Evolutionary conservation across 2,329 filamentous ascomycete species (phyloP).

Genomic region (Claviceps humidiphila): DNA sequence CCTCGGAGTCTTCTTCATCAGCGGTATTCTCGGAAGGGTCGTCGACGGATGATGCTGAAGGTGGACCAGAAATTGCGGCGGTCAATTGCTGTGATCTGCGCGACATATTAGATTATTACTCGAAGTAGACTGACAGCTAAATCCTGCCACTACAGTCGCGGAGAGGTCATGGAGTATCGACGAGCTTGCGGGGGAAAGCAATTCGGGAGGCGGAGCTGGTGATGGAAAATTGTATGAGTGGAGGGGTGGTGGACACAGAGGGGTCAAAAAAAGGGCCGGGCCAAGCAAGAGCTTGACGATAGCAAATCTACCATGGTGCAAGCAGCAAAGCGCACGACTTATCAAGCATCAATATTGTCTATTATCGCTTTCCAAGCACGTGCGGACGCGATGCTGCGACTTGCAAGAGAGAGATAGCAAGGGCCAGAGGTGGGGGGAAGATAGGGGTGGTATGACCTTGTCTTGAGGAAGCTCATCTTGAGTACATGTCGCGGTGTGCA

Average conservation of each 20-base stretch:
- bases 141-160: slow-evolving; percentile 5
- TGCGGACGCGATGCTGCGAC: too few species aligned
- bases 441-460: slow-evolving; percentile 18
- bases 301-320: neutral
- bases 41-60: slow-evolving; percentile 67
- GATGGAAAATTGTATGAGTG: neutral
- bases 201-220: slow-evolving; percentile 1
- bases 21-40: slow-evolving; percentile 83
- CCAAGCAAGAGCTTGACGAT: neutral
- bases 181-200: neutral
- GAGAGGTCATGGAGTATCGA: slow-evolving; percentile 1
- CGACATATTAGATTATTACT: slow-evolving; percentile 2
- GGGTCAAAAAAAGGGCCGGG: neutral
- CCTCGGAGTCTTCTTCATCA: slow-evolving; percentile 96
- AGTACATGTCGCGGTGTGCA: slow-evolving; percentile 22
- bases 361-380: too few species aligned
- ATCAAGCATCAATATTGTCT: too few species aligned
- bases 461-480: slow-evolving; percentile 31
- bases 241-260: neutral
- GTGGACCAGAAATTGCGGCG: slow-evolving; percentile 54
- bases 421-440: neutral
- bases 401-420: neutral
- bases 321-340: neutral
- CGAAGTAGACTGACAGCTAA: slow-evolving; percentile 8
- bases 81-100: slow-evolving; percentile 41